Evolutionary conservation across 805 yeast species (phyloP).

Genomic region (Limtongia smithiae): DNA sequence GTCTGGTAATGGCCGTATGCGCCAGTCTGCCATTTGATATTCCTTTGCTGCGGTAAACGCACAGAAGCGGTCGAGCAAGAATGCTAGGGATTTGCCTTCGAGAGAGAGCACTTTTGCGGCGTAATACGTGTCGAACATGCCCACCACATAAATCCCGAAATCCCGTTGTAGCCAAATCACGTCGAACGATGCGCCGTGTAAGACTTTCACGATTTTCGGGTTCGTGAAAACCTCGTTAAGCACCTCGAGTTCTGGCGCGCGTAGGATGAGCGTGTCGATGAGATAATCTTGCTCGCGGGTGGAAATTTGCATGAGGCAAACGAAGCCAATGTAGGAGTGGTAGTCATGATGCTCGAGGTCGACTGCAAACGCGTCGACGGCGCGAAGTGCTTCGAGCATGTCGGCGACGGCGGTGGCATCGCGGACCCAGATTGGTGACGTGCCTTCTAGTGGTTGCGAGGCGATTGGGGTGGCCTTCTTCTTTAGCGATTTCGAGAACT

Average conservation of each 20-base stretch:
- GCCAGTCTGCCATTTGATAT: slow-evolving; percentile 96
- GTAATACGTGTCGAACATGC: slow-evolving; percentile 87
- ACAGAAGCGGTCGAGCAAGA: slow-evolving; percentile 73
- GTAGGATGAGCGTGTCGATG: slow-evolving; percentile 74
- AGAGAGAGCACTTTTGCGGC: slow-evolving; percentile 79
- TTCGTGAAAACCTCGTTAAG: slow-evolving; percentile 76
- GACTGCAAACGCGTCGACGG: slow-evolving; percentile 69
- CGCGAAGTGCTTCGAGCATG: slow-evolving; percentile 54
- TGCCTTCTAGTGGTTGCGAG: slow-evolving; percentile 60
- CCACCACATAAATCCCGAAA: slow-evolving; percentile 83
- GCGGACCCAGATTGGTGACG: slow-evolving; percentile 65
- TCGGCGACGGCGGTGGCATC: slow-evolving; percentile 47
- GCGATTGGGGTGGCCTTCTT: slow-evolving; percentile 42
- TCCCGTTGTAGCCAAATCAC: slow-evolving; percentile 96
- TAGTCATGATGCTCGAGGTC: slow-evolving; percentile 96
- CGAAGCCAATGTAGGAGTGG: slow-evolving; percentile 84
- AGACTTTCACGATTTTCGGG: slow-evolving; percentile 77
- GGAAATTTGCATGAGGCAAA: slow-evolving; percentile 89
- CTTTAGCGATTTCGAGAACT: slow-evolving; percentile 3
- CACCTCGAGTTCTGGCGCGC: slow-evolving; percentile 58
- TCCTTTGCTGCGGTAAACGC: slow-evolving; percentile 85
- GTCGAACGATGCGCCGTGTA: slow-evolving; percentile 97
- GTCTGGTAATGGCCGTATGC: slow-evolving; percentile 74
- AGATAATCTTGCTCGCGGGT: slow-evolving; percentile 78
- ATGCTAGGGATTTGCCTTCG: slow-evolving; percentile 81